phyloP scores from a whole-genome alignment of 164 flowering plant species.

The Warburgia ugandensis region DNA sequence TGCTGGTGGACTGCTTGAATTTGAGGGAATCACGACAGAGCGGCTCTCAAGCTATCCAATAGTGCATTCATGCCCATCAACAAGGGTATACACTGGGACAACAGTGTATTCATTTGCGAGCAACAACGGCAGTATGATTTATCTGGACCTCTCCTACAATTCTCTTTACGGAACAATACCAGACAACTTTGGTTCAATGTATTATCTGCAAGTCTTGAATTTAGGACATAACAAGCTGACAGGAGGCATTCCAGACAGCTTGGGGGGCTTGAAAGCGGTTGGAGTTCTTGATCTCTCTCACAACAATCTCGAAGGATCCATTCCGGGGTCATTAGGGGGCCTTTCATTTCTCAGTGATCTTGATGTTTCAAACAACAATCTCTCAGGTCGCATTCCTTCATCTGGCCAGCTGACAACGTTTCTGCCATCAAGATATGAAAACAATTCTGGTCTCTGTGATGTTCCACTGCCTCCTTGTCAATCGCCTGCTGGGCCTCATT shows the following conservation, averaged over 20 bases:
- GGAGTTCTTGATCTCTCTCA: constrained; percentile 78
- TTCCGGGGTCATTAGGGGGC: constrained; percentile 56
- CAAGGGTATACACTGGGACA: constrained; percentile 60
- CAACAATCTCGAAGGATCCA: constrained; percentile 51
- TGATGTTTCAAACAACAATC: constrained; percentile 82
- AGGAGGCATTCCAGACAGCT: constrained; percentile 55
- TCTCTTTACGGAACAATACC: constrained; percentile 60
- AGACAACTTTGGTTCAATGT: constrained; percentile 44
- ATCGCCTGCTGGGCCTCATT: constrained; percentile 16
- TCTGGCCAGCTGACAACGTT: constrained; percentile 80
- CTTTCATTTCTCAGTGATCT: constrained; percentile 74
- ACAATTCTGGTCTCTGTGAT: constrained; percentile 86
- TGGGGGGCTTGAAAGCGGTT: constrained; percentile 48
- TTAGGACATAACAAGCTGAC: constrained; percentile 63
- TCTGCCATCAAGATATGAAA: constrained; percentile 65
- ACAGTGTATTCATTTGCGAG: constrained; percentile 45
- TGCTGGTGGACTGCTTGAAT: constrained; percentile 80
- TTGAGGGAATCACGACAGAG: constrained; percentile 55
- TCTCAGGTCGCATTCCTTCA: constrained; percentile 64
- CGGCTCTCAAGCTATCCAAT: constrained; percentile 44
- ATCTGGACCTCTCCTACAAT: constrained; percentile 85
- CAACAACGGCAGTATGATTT: constrained; percentile 69
- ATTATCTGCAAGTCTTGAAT: constrained; percentile 60
- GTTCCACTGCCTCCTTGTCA: constrained; percentile 65
- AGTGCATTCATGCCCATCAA: constrained; percentile 60